phyloP scores from a whole-genome alignment of 1,284 basidiomycete genomes.

The Cutaneotrichosporon sp. region DNA sequence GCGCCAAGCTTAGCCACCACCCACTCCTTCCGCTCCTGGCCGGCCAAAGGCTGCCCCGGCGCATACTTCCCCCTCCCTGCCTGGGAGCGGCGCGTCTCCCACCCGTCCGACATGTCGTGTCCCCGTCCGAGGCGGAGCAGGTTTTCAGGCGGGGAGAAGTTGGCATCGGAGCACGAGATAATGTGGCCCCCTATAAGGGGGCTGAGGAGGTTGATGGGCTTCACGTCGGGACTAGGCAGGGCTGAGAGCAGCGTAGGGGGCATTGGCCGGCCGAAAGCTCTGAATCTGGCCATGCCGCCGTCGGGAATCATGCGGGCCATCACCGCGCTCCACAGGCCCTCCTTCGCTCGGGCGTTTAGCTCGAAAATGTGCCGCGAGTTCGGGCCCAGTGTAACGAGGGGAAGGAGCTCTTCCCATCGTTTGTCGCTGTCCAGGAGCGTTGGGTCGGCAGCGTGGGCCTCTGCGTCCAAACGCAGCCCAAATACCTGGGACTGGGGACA shows the following conservation, averaged over 20 bases:
- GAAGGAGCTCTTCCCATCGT: slow-evolving; percentile 70
- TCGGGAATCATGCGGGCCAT: slow-evolving; percentile 96
- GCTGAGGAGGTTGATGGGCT: slow-evolving; percentile 72
- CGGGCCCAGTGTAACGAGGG: slow-evolving; percentile 70
- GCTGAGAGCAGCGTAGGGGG: slow-evolving; percentile 49
- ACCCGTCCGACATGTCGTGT: slow-evolving; percentile 92
- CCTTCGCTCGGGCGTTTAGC: slow-evolving; percentile 45
- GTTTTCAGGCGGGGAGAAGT: slow-evolving; percentile 89
- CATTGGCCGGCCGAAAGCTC: slow-evolving; percentile 73
- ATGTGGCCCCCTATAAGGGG: slow-evolving; percentile 78
- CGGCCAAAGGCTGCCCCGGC: slow-evolving; percentile 20
- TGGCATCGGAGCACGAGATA: slow-evolving; percentile 65
- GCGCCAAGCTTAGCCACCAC: slow-evolving; percentile 77
- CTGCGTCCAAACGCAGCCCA: slow-evolving; percentile 55
- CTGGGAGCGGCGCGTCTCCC: slow-evolving; percentile 92
- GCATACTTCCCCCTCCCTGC: slow-evolving; percentile 58
- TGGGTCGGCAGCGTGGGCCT: slow-evolving; percentile 31
- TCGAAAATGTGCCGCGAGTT: slow-evolving; percentile 80
- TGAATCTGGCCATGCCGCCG: slow-evolving; percentile 85
- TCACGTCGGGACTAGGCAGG: slow-evolving; percentile 53
- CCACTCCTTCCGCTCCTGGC: slow-evolving; percentile 81
- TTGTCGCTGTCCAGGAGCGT: slow-evolving; percentile 23
- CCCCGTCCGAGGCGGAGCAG: slow-evolving; percentile 85
- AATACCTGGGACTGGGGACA: slow-evolving; percentile 74
- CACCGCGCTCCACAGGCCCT: slow-evolving; percentile 65